Conservation (phyloP, 106 monocot species). For the Apostasia shenzhenica region DNA sequence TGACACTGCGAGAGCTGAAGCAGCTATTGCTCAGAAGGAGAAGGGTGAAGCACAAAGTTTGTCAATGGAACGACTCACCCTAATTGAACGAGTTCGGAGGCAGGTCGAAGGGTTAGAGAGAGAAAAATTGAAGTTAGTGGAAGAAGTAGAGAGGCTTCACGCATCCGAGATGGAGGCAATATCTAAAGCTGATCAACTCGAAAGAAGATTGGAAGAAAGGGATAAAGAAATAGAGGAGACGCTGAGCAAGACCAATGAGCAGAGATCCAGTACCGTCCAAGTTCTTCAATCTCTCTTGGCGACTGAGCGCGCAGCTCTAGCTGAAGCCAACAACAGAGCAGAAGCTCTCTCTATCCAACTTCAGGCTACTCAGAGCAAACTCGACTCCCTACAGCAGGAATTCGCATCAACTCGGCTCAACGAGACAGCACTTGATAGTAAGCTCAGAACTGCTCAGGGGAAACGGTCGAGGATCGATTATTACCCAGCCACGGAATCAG, state of each 20-base stretch:
- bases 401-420: slow-evolving; percentile 57
- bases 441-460: slow-evolving; percentile 41
- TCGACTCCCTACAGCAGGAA: slow-evolving; percentile 79
- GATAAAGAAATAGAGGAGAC: slow-evolving; percentile 83
- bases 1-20: slow-evolving; percentile 63
- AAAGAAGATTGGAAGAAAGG: slow-evolving; percentile 63
- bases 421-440: slow-evolving; percentile 75
- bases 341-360: slow-evolving; percentile 77
- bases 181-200: slow-evolving; percentile 50
- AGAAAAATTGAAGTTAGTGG: slow-evolving; percentile 34
- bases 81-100: slow-evolving; percentile 65
- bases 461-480: slow-evolving; percentile 62
- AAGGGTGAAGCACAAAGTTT: slow-evolving; percentile 67
- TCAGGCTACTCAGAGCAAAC: slow-evolving; percentile 84
- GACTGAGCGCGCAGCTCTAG: slow-evolving; percentile 63
- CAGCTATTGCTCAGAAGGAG: slow-evolving; percentile 62
- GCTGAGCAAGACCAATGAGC: slow-evolving; percentile 74
- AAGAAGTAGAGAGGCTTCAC: slow-evolving; percentile 40
- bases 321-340: slow-evolving; percentile 81
- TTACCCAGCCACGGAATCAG: slow-evolving; percentile 51
- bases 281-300: slow-evolving; percentile 79
- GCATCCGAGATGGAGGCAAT: slow-evolving; percentile 52
- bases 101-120: slow-evolving; percentile 65
- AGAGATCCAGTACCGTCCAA: slow-evolving; percentile 91
- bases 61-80: slow-evolving; percentile 68